Evolutionary conservation across 768 basidiomycete genomes (phyloP), one percentile per base, ranked within the genome.

Genomic region (Wakefieldia striispora): DNA sequence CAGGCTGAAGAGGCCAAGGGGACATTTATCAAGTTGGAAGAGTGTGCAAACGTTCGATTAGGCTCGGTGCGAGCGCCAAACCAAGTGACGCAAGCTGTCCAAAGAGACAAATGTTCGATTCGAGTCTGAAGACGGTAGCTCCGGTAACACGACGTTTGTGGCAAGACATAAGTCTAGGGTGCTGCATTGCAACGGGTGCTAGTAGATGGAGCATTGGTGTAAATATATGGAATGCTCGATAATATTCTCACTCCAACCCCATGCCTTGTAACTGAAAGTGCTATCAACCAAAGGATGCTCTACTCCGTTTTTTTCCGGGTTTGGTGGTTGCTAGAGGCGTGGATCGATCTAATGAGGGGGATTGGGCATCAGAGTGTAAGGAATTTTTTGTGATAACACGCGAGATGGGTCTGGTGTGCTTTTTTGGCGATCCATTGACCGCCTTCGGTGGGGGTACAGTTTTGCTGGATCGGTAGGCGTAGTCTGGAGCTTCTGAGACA

Each of bases 11-110:
- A 46, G 45, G 23, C 29, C 50, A 52, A 51, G 40, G 53, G 12
- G 6, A 56, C 41, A 9, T 29, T n/a, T n/a, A n/a, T n/a, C n/a
- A n/a, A n/a, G n/a, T n/a, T n/a, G 27, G 36, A 67, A 64, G 54
- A 57, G 56, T 20, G 51, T 61, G 43, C 66, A 65, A 42, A 71
- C 70, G 2, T 68, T 77, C 12, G 75, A 76, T 53, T 76, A 74
- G 75, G 75, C 75, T 13, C 24, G 8, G 24, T 76, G 75, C 53
- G 69, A 74, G 19, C 70, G 64, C 39, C 66, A 68, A 19, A 54
- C 69, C 16, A 74, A 73, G 49, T 72, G 72, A 17, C 62, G 63
- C 33, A 71, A 68, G 48, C 43, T 56, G 38, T 53, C 45, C 43
- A 65, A 42, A 39, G 56, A 56, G 31, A 53, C 45, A 31, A 50